Evolutionary conservation across 2,329 filamentous ascomycete species (phyloP).

Genomic region (Colletotrichum cereale): DNA sequence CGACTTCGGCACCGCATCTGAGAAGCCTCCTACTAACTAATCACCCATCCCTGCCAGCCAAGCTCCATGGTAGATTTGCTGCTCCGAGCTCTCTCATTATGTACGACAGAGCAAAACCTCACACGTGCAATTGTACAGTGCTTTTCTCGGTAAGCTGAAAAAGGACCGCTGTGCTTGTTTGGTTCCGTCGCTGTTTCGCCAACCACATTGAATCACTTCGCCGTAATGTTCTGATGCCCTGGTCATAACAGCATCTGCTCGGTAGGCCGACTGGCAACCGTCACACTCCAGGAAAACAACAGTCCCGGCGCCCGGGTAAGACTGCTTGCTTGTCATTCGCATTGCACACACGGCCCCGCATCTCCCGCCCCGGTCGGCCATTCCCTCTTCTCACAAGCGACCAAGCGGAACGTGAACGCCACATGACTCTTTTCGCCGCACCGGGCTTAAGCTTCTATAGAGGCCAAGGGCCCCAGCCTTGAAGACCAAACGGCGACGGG

Average conservation of each 20-base stretch:
- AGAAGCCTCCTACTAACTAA: neutral
- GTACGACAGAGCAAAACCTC: neutral
- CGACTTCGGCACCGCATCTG: neutral
- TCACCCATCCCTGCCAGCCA: neutral
- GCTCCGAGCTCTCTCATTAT: neutral
- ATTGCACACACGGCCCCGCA: too few species aligned
- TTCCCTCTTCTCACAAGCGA: too few species aligned
- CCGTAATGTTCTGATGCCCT: neutral
- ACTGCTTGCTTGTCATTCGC: neutral
- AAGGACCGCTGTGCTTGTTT: neutral
- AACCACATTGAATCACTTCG: neutral
- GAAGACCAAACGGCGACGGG: too few species aligned
- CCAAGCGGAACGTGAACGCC: too few species aligned
- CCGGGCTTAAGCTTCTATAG: too few species aligned
- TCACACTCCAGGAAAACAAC: neutral
- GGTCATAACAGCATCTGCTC: neutral
- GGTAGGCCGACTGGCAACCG: neutral
- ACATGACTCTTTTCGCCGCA: too few species aligned
- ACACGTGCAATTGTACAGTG: neutral
- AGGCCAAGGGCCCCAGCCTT: too few species aligned
- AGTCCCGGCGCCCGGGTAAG: neutral
- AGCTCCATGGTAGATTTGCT: neutral
- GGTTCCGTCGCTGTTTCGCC: neutral
- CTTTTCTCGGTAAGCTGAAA: neutral
- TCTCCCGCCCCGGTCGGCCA: too few species aligned